Conservation (phyloP, 2,329 filamentous ascomycete genomes). For the Aspergillus ochraceus region DNA sequence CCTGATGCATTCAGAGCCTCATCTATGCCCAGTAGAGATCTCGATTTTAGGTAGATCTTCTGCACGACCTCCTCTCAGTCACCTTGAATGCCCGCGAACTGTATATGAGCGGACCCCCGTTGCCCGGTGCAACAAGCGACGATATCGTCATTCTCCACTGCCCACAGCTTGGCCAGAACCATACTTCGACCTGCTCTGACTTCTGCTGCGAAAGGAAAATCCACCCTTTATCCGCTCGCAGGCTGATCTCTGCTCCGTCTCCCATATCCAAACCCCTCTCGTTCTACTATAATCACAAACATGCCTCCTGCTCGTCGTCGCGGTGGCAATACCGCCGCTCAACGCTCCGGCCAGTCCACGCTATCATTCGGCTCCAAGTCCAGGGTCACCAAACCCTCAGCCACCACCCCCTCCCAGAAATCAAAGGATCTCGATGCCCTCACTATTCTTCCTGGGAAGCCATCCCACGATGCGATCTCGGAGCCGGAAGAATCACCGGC, state of each 20-base stretch:
- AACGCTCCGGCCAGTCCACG: conserved; percentile 53
- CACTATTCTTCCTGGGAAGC: conserved; percentile 34
- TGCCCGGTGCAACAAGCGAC: conserved; percentile 13
- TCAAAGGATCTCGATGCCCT: conserved; percentile 34
- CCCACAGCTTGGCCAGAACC: background rate
- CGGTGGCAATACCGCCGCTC: conserved; percentile 31
- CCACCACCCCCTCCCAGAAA: conserved; percentile 31
- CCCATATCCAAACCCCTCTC: background rate
- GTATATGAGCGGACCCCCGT: background rate
- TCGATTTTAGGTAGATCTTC: too few species aligned
- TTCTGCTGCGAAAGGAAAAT: background rate
- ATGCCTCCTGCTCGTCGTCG: conserved; percentile 47
- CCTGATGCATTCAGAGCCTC: too few species aligned
- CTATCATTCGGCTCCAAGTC: conserved; percentile 61
- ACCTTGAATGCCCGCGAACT: background rate
- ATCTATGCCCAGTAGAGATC: too few species aligned
- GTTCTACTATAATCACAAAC: background rate
- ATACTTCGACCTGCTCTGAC: background rate
- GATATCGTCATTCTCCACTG: conserved; percentile 9
- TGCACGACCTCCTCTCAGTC: background rate
- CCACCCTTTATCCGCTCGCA: background rate
- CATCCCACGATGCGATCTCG: conserved; percentile 20
- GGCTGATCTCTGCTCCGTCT: background rate
- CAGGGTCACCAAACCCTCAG: conserved; percentile 59
- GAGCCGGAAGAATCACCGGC: conserved; percentile 30